Evolutionary conservation across 106 monocot species (phyloP).

Genomic region (Platanthera guangdongensis): DNA sequence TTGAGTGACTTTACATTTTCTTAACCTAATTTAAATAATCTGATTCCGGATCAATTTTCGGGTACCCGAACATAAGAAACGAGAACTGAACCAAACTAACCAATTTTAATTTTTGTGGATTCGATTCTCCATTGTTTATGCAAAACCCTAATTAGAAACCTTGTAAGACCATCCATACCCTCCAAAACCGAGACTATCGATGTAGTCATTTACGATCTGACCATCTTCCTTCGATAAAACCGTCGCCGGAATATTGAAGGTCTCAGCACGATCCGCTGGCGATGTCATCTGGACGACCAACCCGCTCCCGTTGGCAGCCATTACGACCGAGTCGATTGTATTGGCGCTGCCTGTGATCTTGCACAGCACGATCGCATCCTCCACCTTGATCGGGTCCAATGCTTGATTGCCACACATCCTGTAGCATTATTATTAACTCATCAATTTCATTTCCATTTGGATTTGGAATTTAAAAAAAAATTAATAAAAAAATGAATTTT

Average conservation of each 20-base stretch:
- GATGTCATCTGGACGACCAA: constrained; percentile 5
- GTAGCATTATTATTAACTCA: not conserved
- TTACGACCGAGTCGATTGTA: not conserved
- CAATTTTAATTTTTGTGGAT: no score
- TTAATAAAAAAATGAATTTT: not conserved
- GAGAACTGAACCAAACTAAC: no score
- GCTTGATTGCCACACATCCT: constrained; percentile 10
- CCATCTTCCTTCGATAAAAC: not conserved
- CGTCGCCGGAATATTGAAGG: constrained; percentile 14
- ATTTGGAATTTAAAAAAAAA: no score
- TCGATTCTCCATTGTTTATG: no score
- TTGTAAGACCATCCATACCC: not conserved
- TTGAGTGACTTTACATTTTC: no score
- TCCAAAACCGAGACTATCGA: not conserved
- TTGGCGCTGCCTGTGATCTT: not conserved
- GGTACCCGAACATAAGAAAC: no score
- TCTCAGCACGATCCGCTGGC: constrained; percentile 9
- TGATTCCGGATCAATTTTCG: no score
- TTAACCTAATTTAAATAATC: no score
- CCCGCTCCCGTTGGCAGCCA: constrained; percentile 8
- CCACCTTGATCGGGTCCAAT: constrained; percentile 17
- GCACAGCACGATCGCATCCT: constrained; percentile 25
- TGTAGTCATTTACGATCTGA: not conserved
- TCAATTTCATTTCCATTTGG: no score
- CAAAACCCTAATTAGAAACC: no score